Base-by-base conservation (phyloP, 345 rosid species). In the Salix viminalis region DNA sequence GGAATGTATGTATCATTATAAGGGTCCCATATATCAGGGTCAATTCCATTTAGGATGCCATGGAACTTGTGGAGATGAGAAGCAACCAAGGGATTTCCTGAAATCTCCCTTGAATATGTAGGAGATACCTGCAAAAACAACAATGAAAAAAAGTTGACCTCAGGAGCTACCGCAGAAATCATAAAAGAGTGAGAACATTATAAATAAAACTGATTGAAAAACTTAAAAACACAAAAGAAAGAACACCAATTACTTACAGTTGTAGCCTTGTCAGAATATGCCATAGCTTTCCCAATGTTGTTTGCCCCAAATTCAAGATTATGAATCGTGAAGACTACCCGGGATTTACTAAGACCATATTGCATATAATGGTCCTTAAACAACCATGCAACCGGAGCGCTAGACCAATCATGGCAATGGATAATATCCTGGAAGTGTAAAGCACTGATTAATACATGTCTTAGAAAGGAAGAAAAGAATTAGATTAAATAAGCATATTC, bases 361-460 rank as follows among this genome's bases (percentile, higher is more conserved):
- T 91, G 91, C 86, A 77, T 84, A 74, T 92, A 95, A 48, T 84
- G 85, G 81, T 95, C 97, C 88, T 92, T 95, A 75, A 85, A 91
- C 79, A 92, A 77, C 99, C 96, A 90, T 60, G 96, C 79, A 76
- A 91, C 94, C 21, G 97, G 96, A 75, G 97, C 97, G 79, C 91
- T 91, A 19, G 99, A 92, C 97, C 99, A 95, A 86, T 92, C 99
- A 32, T 95, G 99, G 79, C 96, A 95, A 77, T 95, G 99, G 81
- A 95, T 89, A 79, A 95, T 93, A 84, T 95, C 99, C 99, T 93
- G 90, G 77, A 76, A 79, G 36, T 37, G 62, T 64, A 79, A 78
- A 77, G 69, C 65, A 52, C 12, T 72, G 34, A 41, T 62, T 32
- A 74, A 8, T 23, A 54, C 6, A 13, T 46, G 30, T 58, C 50